Conservation (phyloP, 805 yeast genomes). For the Starmerella bombi region DNA sequence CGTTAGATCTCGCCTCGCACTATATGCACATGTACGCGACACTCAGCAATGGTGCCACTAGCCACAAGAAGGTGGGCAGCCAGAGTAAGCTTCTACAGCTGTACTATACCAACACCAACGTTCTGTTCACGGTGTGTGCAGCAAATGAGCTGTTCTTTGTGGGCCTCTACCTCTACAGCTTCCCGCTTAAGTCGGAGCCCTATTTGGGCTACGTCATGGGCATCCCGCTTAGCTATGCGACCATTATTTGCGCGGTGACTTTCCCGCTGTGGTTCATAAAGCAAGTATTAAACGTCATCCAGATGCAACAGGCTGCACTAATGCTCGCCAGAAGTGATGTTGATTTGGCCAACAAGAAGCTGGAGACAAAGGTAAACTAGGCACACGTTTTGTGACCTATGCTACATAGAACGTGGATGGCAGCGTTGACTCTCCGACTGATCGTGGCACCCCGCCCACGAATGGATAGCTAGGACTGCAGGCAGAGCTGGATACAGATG, state of each 20-base stretch:
- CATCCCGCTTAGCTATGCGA: constrained; percentile 43
- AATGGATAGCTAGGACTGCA: too few relatives aligned
- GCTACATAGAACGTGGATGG: too few relatives aligned
- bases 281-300: constrained; percentile 80
- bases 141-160: constrained; percentile 88
- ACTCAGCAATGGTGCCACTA: constrained; percentile 58
- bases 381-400: too few relatives aligned
- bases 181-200: constrained; percentile 37
- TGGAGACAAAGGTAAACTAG: constrained; percentile 7
- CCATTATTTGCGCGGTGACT: constrained; percentile 43
- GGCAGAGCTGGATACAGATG: neutral
- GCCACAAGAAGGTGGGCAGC: constrained; percentile 72
- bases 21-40: constrained; percentile 98
- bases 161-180: constrained; percentile 69
- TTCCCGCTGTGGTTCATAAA: constrained; percentile 84
- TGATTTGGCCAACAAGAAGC: constrained; percentile 31
- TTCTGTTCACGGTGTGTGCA: constrained; percentile 78
- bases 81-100: constrained; percentile 62
- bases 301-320: constrained; percentile 72
- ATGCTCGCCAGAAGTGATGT: constrained; percentile 69
- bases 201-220: constrained; percentile 25
- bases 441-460: too few relatives aligned
- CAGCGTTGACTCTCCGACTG: too few relatives aligned
- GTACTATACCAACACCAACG: constrained; percentile 75
- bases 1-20: constrained; percentile 75